Evolutionary conservation across 164 flowering plant species (phyloP), one percentile per base, ranked within the genome.

Genomic region (Aristolochia californica): DNA sequence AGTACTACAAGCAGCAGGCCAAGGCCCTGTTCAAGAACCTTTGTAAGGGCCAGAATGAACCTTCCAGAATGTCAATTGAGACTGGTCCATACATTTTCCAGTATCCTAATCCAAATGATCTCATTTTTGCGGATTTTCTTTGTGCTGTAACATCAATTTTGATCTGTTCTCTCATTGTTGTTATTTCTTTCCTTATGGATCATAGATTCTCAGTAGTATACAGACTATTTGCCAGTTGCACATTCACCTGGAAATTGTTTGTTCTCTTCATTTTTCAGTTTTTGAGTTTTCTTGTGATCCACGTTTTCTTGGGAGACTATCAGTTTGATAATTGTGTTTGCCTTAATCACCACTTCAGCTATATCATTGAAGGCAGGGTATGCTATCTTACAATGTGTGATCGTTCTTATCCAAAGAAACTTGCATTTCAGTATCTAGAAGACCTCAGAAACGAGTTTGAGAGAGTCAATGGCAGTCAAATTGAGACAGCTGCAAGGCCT

Each of bases 401-500:
- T 58, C 91, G 90, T 61, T 59, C 95, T 58, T 89, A 89, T 70
- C 97, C 97, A 49, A 89, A 89, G 80, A 89, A 89, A 63, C 97
- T 87, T 53, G 91, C 90, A 34, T 89, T 81, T 65, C 97, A 87
- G 66, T 89, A 86, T 61, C 67, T 89, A 57, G 97, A 89, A 68
- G 97, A 89, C 55, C 85, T 89, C 50, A 84, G 75, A 71, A 87
- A 82, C 75, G 95, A 89, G 62, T 89, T 89, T 72, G 95, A 89
- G 77, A 86, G 87, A 66, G 83, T 78, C 26, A 80, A 83, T 72
- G 95, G 90, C 48, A 66, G 64, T 70, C 97, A 89, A 65, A 84
- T 87, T 60, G 97, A 89, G 75, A 89, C 97, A 70, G 97, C 95
- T 62, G 97, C 95, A 49, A 81, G 97, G 62, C 97, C 97, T 15